A percentile compares a stretch with the other conserved stretches of the same genome.
phyloP scores from a whole-genome alignment of 768 basidiomycete species.

The Naematelia encephala region DNA sequence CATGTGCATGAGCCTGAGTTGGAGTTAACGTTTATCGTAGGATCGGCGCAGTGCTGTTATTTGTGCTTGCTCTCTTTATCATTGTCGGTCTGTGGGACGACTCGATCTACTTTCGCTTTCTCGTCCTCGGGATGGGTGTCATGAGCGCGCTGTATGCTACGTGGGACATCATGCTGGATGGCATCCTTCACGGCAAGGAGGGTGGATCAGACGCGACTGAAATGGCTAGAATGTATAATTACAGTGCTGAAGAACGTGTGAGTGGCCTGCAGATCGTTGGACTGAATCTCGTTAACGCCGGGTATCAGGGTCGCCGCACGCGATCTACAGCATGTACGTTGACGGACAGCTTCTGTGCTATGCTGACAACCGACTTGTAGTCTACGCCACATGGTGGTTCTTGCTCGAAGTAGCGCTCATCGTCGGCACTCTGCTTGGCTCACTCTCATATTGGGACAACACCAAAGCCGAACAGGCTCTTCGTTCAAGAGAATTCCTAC shows the following conservation, averaged over 20 bases:
- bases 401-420: constrained; percentile 15
- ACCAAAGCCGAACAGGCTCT: constrained; percentile 36
- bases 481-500: constrained; percentile 22
- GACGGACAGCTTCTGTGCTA: neutral
- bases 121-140: constrained; percentile 37
- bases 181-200: constrained; percentile 19
- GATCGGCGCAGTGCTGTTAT: constrained; percentile 9
- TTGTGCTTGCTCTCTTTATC: constrained; percentile 12
- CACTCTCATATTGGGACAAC: constrained; percentile 16
- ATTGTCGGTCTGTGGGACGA: constrained; percentile 31
- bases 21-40: neutral
- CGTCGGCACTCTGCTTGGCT: constrained; percentile 18
- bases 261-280: neutral
- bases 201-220: constrained; percentile 22
- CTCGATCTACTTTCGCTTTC: constrained; percentile 36
- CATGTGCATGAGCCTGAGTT: neutral
- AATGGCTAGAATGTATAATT: constrained; percentile 17
- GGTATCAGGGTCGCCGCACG: neutral
- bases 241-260: neutral
- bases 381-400: constrained; percentile 31
- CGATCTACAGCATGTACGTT: constrained; percentile 4
- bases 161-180: constrained; percentile 36
- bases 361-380: constrained; percentile 5
- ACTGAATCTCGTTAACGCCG: neutral
- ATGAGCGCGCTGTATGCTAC: constrained; percentile 35